Evolutionary conservation across 2,329 filamentous ascomycete genomes (phyloP).

Genomic region (Penicillium sp.): DNA sequence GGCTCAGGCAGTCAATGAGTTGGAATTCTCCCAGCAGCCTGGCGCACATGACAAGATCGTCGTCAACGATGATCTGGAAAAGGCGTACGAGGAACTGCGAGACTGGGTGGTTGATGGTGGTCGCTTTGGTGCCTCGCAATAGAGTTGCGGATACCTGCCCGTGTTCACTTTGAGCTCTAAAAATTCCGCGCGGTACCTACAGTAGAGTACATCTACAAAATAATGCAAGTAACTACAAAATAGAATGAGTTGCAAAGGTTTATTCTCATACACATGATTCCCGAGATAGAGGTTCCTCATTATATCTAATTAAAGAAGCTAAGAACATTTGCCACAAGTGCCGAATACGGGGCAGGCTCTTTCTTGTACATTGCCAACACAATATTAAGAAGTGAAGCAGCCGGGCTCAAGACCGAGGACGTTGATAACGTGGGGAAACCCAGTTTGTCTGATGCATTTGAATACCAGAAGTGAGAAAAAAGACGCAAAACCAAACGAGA

Average conservation of each 20-base stretch:
- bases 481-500: constrained; percentile 12
- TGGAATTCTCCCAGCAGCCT: constrained; percentile 63
- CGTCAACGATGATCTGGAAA: constrained; percentile 60
- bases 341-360: constrained; percentile 22
- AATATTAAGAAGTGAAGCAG: constrained; percentile 7
- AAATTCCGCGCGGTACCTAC: no score
- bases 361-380: constrained; percentile 20
- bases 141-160: background rate
- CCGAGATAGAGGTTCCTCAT: constrained; percentile 22
- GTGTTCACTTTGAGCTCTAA: no score
- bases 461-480: constrained; percentile 13
- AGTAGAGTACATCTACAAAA: background rate
- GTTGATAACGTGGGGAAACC: constrained; percentile 11
- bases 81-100: constrained; percentile 50
- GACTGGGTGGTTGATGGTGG: constrained; percentile 45
- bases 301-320: constrained; percentile 30
- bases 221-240: no score
- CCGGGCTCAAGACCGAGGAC: constrained; percentile 15
- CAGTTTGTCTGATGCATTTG: constrained; percentile 14
- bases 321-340: constrained; percentile 30
- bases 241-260: no score
- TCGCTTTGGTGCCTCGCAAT: constrained; percentile 27
- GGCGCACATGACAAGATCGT: constrained; percentile 62
- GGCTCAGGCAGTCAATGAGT: constrained; percentile 64
- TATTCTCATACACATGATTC: background rate